These are phyloP conservation scores for Metschnikowia chrysomelidarum DNA, from an alignment of 805 yeast species.

Conservation along the genomic window DNA sequence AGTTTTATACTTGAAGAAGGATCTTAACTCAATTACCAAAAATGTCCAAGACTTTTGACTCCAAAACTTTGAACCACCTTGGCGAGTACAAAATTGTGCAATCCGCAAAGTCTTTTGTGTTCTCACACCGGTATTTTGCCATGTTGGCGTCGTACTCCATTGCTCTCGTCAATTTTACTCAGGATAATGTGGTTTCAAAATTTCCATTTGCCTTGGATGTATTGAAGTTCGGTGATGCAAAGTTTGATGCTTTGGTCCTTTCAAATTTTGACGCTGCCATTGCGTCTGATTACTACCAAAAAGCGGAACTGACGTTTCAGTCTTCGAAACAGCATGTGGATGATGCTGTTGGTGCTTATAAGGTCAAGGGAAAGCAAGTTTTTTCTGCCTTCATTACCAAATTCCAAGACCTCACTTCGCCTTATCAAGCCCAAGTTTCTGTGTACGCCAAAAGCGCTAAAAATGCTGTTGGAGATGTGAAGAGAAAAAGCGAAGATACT, in stretches of 20 bases:
- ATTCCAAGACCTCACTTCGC: conserved; percentile 8
- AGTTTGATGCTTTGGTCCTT: conserved; percentile 25
- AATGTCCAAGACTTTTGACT: conserved; percentile 28
- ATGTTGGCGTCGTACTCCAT: conserved; percentile 24
- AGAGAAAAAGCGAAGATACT: conserved; percentile 15
- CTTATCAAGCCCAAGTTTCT: conserved; percentile 12
- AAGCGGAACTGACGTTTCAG: conserved; percentile 8
- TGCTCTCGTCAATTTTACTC: conserved; percentile 22
- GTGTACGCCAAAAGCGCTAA: conserved; percentile 13
- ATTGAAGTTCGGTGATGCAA: conserved; percentile 23
- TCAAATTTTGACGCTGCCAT: conserved; percentile 22
- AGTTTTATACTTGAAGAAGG: conserved; percentile 2
- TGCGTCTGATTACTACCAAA: conserved; percentile 13
- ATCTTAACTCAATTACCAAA: conserved; percentile 1
- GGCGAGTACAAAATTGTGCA: conserved; percentile 31
- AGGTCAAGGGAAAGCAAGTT: conserved; percentile 10
- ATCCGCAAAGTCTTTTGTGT: conserved; percentile 20
- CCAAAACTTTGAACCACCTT: conserved; percentile 34
- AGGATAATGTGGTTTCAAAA: conserved; percentile 23
- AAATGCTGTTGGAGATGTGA: conserved; percentile 9
- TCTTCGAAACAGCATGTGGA: conserved; percentile 11
- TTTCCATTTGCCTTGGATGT: conserved; percentile 19
- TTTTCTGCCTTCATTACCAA: conserved; percentile 8
- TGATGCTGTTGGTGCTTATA: conserved; percentile 8
- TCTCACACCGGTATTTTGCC: conserved; percentile 26